Evolutionary conservation across 2,329 filamentous ascomycete species (phyloP), one percentile per base, ranked within the genome.

Genomic region (Cercospora sp.): DNA sequence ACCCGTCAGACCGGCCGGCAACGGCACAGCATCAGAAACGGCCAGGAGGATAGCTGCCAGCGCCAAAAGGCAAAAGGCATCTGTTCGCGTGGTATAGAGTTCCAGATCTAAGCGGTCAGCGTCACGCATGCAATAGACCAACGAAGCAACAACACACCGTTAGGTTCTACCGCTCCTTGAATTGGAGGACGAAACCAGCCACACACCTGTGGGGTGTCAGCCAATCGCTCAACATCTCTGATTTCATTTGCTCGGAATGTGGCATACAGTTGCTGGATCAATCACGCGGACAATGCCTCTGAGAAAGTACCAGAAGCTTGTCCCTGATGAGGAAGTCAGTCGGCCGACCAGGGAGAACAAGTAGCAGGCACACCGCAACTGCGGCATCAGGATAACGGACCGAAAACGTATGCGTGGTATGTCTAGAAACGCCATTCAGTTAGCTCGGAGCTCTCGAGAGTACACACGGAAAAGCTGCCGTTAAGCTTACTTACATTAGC

Each of bases 71-170:
- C 75, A 72, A 70, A 74, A 79, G 70, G 74, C 78, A 66, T 79
- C 78, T 64, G 75, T 79, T 64, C 77, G 72, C 65, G 76, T 76
- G 51, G 74, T 79, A 75, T 79, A 79, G 70, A 79, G 69, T 63
- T 79, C 78, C 59, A 79, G 76, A 67, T 79, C 77, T 78, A 69
- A 23, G 45, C 45, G 45, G 20, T 51, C 45, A 51, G 45, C 45
- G 20, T 23, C 18, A 51, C 45, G 20, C 20, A 23, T 3, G 3
- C 45, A 10, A 51, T 7, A 26, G 18, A 10, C 45, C 45, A 23
- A 23, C 45, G 53, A 31, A 58, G 53, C 53, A 58, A 23, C 48
- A 28, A 28, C 48, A 12, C 70, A 75, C 75, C 75, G 64, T 74
- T 77, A 1, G 75, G 68, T 18, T 69, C 66, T 7, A 74, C 53